A percentile compares a stretch with the other conserved stretches of the same genome.
These are phyloP conservation scores for Podila clonocystis DNA, from an alignment of 192 early-diverging fungal species.

Conservation along the genomic window DNA sequence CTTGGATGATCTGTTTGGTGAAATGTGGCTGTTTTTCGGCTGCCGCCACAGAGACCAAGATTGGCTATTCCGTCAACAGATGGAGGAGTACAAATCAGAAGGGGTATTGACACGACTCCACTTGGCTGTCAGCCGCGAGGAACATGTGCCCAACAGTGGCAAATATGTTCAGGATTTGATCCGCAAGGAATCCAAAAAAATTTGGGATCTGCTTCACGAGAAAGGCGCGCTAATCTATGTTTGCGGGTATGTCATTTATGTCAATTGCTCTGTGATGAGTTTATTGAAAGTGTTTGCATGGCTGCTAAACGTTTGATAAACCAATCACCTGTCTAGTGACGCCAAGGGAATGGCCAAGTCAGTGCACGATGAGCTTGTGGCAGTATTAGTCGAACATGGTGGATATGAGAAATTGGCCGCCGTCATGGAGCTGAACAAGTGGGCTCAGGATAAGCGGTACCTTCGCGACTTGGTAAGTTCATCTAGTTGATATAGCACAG, in stretches of 20 bases:
- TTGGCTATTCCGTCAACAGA: conserved; percentile 74
- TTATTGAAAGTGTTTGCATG: too few relatives aligned
- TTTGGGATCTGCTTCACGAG: conserved; percentile 67
- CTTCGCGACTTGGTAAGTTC: conserved; percentile 67
- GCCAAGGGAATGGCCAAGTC: conserved; percentile 90
- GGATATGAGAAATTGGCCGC: conserved; percentile 60
- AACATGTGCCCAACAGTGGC: conserved; percentile 44
- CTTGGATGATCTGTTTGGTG: conserved; percentile 58
- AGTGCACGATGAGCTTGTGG: conserved; percentile 80
- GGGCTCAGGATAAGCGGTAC: conserved; percentile 73
- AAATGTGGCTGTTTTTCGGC: conserved; percentile 85
- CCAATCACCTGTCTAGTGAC: conserved; percentile 58
- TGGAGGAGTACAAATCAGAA: conserved; percentile 57
- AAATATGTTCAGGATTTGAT: conserved; percentile 92
- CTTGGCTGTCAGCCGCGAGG: conserved; percentile 74
- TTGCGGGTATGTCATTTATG: conserved; percentile 66
- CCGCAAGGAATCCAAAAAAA: conserved; percentile 55
- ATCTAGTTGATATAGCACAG: background rate
- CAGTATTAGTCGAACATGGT: conserved; percentile 65
- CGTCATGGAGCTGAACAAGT: conserved; percentile 65
- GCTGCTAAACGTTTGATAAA: background rate
- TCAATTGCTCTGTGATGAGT: background rate
- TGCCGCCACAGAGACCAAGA: conserved; percentile 76
- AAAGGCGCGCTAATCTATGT: conserved; percentile 77
- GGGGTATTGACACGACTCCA: conserved; percentile 68